Percentiles rank a stretch among this genome's conserved stretches.
phyloP scores from a whole-genome alignment of 257 asterid genomes.

The Catharanthus roseus region DNA sequence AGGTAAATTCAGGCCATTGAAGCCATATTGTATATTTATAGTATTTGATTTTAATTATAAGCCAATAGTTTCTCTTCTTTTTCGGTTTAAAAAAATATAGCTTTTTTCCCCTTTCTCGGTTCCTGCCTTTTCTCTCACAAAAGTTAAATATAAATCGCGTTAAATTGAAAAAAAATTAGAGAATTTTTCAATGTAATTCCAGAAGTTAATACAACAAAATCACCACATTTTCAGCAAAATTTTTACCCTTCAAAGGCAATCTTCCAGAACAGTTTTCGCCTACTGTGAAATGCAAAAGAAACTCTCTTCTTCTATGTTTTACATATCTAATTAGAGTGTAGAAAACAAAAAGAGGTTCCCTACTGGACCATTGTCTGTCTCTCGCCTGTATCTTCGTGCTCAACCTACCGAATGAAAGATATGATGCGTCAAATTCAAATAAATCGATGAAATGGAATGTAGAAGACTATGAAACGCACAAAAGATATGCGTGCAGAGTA shows the following conservation, averaged over 20 bases:
- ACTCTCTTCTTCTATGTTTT: not conserved
- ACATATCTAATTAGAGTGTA: not conserved
- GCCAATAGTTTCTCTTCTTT: too few relatives aligned
- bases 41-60: too few relatives aligned
- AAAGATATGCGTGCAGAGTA: too few relatives aligned
- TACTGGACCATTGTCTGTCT: constrained; percentile 48
- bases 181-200: not conserved
- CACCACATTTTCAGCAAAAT: not conserved
- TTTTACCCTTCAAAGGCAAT: not conserved
- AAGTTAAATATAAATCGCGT: too few relatives aligned
- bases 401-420: constrained; percentile 49
- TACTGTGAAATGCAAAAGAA: not conserved
- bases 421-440: not conserved
- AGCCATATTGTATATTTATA: too few relatives aligned
- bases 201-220: not conserved
- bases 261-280: not conserved
- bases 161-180: too few relatives aligned
- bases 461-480: not conserved
- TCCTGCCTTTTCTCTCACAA: too few relatives aligned
- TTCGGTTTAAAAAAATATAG: too few relatives aligned
- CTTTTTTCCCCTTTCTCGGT: too few relatives aligned
- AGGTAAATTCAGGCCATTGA: too few relatives aligned
- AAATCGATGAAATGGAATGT: not conserved
- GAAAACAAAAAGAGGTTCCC: constrained; percentile 37
- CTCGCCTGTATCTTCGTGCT: constrained; percentile 51